Conservation (phyloP, 1,284 basidiomycete species). For the Agaricales sp. region DNA sequence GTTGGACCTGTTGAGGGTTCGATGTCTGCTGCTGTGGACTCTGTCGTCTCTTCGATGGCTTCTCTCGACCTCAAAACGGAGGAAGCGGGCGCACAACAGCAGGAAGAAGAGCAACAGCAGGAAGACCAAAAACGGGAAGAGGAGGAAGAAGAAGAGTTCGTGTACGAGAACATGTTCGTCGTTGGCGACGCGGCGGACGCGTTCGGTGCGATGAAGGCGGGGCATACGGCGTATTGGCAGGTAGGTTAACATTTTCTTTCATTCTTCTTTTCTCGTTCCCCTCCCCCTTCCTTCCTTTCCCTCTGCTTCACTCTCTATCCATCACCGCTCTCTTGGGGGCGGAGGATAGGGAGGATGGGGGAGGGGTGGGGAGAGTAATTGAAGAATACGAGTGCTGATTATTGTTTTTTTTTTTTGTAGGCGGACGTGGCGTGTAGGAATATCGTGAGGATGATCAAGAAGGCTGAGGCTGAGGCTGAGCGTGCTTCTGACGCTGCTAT, state of each 20-base stretch:
- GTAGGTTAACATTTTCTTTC: constrained; percentile 16
- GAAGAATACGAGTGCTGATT: too few relatives aligned
- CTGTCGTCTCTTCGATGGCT: background rate
- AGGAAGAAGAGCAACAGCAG: constrained; percentile 26
- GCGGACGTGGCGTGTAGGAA: constrained; percentile 45
- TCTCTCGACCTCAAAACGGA: constrained; percentile 2
- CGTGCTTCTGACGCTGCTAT: background rate
- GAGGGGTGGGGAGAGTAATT: too few relatives aligned
- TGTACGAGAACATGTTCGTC: constrained; percentile 53
- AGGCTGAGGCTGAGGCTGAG: constrained; percentile 7
- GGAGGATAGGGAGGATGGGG: too few relatives aligned
- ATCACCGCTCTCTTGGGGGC: too few relatives aligned
- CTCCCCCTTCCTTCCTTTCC: too few relatives aligned
- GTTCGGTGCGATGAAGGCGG: constrained; percentile 60
- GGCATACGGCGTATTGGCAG: constrained; percentile 61
- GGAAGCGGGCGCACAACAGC: constrained; percentile 11
- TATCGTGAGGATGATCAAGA: constrained; percentile 33
- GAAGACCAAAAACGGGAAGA: constrained; percentile 13
- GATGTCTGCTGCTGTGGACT: background rate
- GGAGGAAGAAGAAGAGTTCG: constrained; percentile 17
- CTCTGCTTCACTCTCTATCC: background rate
- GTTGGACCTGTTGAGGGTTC: background rate
- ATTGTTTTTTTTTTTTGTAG: constrained; percentile 14
- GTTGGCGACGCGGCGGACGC: constrained; percentile 64
- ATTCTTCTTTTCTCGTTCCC: background rate